A percentile compares a stretch with the other conserved stretches of the same genome.
These are phyloP conservation scores for Phytophthora boehmeriae DNA, from an alignment of 352 stramenopile genomes.

Conservation along the genomic window DNA sequence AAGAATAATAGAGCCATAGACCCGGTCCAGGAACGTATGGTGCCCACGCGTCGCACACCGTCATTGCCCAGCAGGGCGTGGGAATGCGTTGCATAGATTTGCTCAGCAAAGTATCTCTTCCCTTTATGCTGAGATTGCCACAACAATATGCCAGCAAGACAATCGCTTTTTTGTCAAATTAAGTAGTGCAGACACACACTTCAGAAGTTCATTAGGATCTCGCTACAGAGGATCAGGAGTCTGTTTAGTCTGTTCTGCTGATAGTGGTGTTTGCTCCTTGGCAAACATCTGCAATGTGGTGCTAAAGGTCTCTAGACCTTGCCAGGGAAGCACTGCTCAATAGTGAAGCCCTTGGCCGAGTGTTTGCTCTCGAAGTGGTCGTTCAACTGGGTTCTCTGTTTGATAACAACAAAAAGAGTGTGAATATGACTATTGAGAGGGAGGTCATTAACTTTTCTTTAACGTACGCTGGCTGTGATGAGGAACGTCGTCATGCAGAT, in stretches of 20 bases:
- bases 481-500: constrained; percentile 91
- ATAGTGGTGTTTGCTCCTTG: not conserved
- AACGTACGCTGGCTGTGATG: constrained; percentile 77
- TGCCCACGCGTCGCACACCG: constrained; percentile 11
- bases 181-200: not conserved
- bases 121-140: no score
- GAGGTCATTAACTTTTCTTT: not conserved
- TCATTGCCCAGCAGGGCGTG: constrained; percentile 15
- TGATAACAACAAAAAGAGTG: constrained; percentile 1
- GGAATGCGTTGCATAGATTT: constrained; percentile 29
- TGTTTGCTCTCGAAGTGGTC: constrained; percentile 89
- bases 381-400: constrained; percentile 67
- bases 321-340: constrained; percentile 52
- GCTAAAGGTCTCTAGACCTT: constrained; percentile 15
- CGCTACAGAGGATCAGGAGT: not conserved
- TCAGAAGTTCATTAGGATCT: not conserved
- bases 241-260: not conserved
- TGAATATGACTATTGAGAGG: constrained; percentile 8
- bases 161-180: not conserved
- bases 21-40: not conserved
- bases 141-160: constrained; percentile 7
- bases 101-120: no score
- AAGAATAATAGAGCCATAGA: not conserved
- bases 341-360: constrained; percentile 69
- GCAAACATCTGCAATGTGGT: no score